Conservation (phyloP, 495 filamentous ascomycete genomes). For the Neurospora sp. region DNA sequence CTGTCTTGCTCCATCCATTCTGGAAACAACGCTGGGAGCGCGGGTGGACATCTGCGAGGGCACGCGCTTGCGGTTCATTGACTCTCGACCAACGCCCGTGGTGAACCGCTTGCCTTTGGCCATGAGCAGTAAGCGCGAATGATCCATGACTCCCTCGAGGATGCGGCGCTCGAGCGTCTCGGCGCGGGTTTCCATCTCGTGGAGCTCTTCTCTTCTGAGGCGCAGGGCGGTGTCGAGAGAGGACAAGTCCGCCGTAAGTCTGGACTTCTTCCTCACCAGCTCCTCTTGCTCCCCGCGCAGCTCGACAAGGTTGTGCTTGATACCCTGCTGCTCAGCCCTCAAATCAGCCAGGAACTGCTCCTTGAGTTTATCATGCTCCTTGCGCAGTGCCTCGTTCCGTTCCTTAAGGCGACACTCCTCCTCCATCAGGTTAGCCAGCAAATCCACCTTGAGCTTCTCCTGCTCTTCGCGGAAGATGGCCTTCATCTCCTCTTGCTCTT, state of each 20-base stretch:
- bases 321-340: slow-evolving; percentile 28
- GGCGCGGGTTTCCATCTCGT: slow-evolving; percentile 76
- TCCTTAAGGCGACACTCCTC: slow-evolving; percentile 71
- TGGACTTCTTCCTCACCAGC: slow-evolving; percentile 59
- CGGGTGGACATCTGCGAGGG: slow-evolving; percentile 2
- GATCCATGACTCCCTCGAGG: slow-evolving; percentile 88
- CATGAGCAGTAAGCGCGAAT: slow-evolving; percentile 76
- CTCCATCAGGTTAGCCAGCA: slow-evolving; percentile 58
- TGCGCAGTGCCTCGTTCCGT: slow-evolving; percentile 50
- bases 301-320: slow-evolving; percentile 28
- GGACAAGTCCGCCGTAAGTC: slow-evolving; percentile 72
- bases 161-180: slow-evolving; percentile 84
- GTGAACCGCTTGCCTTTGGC: slow-evolving; percentile 35
- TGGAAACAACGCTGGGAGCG: not conserved
- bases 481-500: slow-evolving; percentile 15
- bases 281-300: slow-evolving; percentile 61
- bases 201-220: slow-evolving; percentile 81
- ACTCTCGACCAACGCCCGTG: slow-evolving; percentile 13
- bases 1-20: slow-evolving; percentile 14
- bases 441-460: slow-evolving; percentile 18
- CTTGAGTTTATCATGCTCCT: slow-evolving; percentile 69
- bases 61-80: slow-evolving; percentile 66
- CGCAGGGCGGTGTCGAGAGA: slow-evolving; percentile 79
- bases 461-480: slow-evolving; percentile 19
- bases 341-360: slow-evolving; percentile 44